Percentiles rank a stretch among this genome's conserved stretches.
These are phyloP conservation scores for Microbotryomycetes sp. DNA, from an alignment of 1,284 basidiomycete genomes.

Conservation along the genomic window DNA sequence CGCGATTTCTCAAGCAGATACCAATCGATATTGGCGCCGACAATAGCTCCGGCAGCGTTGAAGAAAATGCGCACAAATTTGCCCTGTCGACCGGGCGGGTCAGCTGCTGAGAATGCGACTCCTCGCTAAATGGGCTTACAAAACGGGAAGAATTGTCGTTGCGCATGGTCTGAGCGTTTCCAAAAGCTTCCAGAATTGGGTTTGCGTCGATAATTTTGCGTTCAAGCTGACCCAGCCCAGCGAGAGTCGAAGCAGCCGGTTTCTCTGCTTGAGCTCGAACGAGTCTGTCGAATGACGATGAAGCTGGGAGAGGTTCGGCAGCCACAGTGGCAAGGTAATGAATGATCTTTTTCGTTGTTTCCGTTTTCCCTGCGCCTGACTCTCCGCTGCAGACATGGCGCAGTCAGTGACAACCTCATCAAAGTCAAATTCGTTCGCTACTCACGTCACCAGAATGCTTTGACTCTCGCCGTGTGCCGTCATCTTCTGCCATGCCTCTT, in stretches of 20 bases:
- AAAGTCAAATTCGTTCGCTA: constrained; percentile 26
- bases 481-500: constrained; percentile 98
- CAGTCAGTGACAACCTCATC: background rate
- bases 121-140: constrained; percentile 31
- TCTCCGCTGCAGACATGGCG: constrained; percentile 91
- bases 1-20: constrained; percentile 97
- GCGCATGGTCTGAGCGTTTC: constrained; percentile 95
- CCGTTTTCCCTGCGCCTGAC: constrained; percentile 98
- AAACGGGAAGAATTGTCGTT: constrained; percentile 99
- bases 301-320: constrained; percentile 57
- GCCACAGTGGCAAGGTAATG: constrained; percentile 98
- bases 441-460: constrained; percentile 94
- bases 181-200: constrained; percentile 95
- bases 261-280: constrained; percentile 40
- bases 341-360: constrained; percentile 99
- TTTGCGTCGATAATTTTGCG: constrained; percentile 97
- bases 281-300: constrained; percentile 53
- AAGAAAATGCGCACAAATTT: constrained; percentile 98
- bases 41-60: constrained; percentile 85
- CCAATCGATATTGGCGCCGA: constrained; percentile 98
- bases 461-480: constrained; percentile 95
- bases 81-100: constrained; percentile 45
- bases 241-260: constrained; percentile 14
- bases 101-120: background rate
- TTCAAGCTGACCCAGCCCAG: constrained; percentile 73